Base-by-base conservation (phyloP, 169 alveolate species). In the Cryptosporidium viatorum region DNA sequence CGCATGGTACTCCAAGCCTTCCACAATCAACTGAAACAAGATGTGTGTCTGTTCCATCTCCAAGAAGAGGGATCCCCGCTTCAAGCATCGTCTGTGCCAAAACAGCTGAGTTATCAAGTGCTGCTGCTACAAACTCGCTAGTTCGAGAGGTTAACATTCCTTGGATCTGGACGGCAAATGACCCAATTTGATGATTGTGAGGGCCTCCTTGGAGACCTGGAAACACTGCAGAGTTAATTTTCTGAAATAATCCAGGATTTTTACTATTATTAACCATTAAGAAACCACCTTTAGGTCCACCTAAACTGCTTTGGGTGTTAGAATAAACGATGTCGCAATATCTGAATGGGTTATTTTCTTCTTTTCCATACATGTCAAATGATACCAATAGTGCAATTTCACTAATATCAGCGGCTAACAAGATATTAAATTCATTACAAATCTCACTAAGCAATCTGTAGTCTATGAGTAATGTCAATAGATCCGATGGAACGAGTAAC, bases 191-290 rank as follows among this genome's bases (percentile, higher is more conserved):
- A 68, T 86, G 93, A 85, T 96, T 94, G 93, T 97, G 99, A 7
- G 99, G 99, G 14, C 99, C 99, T 5, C 99, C 99, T 85, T 97
- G 98, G 69, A 97, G 94, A 3, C 96, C 95, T 12, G 99, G 99
- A 94, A 97, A 98, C 12, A 98, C 99, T 0, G 99, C 97, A 73
- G 94, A 87, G 91, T 98, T 97, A 74, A 98, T 89, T 71, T 96
- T 91, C 86, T 95, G 91, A 94, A 97, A 91, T 85, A 97, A 58
- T 92, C 85, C 65, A 12, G 91, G 91, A 41, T 80, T 50, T 18
- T 70, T 74, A 2, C 48, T 59, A 37, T 60, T 71, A 23, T 87
- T 84, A 18, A 87, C 85, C 48, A 68, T 55, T 12, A 74, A 68
- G 26, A 87, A 67, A 18, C 73, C 94, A 29, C 97, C 95, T 84